Percentiles rank a stretch among this genome's conserved stretches.
These are phyloP conservation scores for Phlegmacium glaucopus DNA, from an alignment of 768 basidiomycete genomes.

Conservation along the genomic window DNA sequence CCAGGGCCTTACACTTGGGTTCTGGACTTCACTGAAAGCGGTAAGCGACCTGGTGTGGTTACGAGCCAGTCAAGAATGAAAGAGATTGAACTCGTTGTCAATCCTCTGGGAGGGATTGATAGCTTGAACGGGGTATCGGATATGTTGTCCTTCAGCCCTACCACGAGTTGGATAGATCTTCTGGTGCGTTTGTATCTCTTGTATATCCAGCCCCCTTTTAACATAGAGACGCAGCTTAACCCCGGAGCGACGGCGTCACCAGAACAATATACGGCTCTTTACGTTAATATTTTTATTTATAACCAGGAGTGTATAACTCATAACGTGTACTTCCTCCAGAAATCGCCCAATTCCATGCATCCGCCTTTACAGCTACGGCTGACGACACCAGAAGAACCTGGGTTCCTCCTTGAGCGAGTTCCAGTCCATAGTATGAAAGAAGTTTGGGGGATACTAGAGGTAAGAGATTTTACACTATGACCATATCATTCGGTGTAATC, in stretches of 20 bases:
- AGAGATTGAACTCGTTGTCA: constrained; percentile 64
- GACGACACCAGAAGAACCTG: constrained; percentile 68
- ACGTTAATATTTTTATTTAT: constrained; percentile 42
- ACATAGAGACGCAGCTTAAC: constrained; percentile 44
- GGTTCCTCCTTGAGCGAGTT: constrained; percentile 67
- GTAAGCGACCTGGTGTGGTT: constrained; percentile 53
- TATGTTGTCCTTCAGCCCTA: constrained; percentile 45
- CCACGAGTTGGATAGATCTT: constrained; percentile 63
- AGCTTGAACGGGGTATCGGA: constrained; percentile 31
- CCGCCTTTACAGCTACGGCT: constrained; percentile 70
- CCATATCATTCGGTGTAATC: neutral
- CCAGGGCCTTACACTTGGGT: constrained; percentile 50
- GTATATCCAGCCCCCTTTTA: neutral
- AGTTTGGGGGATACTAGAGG: constrained; percentile 75
- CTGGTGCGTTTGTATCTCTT: constrained; percentile 41
- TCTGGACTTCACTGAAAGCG: constrained; percentile 66
- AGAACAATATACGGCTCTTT: constrained; percentile 64
- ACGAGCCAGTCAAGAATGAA: constrained; percentile 73
- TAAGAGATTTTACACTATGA: constrained; percentile 22
- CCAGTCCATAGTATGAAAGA: constrained; percentile 72
- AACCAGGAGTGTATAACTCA: neutral
- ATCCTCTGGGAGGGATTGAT: constrained; percentile 48
- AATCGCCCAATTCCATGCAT: constrained; percentile 60
- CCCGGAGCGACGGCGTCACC: constrained; percentile 42
- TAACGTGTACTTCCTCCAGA: constrained; percentile 33